Evolutionary conservation across 1,284 basidiomycete genomes (phyloP), one percentile per base, ranked within the genome.

Genomic region (Thecaphora thlaspeos): DNA sequence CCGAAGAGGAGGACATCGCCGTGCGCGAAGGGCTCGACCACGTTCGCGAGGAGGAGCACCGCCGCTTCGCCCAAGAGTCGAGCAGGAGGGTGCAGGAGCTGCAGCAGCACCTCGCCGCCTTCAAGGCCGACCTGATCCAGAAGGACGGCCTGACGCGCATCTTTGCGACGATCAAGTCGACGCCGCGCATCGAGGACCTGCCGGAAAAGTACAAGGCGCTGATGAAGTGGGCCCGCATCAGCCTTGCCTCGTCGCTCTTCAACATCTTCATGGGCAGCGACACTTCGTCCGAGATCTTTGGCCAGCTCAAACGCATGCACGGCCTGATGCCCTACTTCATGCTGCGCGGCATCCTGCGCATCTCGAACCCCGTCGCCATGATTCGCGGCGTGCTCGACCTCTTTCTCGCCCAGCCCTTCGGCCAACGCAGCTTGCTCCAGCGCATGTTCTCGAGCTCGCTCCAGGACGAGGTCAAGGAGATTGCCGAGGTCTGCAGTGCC

Each of bases 281-380:
- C 79, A 88, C 87, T 53, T 89, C 92, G 11, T 94, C 92, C 3
- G 89, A 95, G 68, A 88, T 86, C 12, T 88, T 97, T 64, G 83
- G 89, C 1, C 84, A 86, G 59, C 80, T 99, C 61, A 98, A 97
- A 80, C 85, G 93, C 39, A 85, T 96, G 49, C 95, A 99, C 76
- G 90, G 90, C 1, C 81, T 96, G 54, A 96, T 98, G 91, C 94
- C 94, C 3, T 99, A 99, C 80, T 91, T 97, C 75, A 86, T 97
- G 81, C 84, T 98, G 56, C 94, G 92, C 77, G 84, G 90, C 7
- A 88, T 92, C 18, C 81, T 99, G 59, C 88, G 86, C 78, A 89
- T 99, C 64, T 94, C 90, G 51, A 99, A 97, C 78, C 94, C 94
- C 1, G 88, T 98, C 65, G 85, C 86, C 15, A 98, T 98, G 94